phyloP scores from a whole-genome alignment of 2,329 filamentous ascomycete species.

The Diplodia intermedia region DNA sequence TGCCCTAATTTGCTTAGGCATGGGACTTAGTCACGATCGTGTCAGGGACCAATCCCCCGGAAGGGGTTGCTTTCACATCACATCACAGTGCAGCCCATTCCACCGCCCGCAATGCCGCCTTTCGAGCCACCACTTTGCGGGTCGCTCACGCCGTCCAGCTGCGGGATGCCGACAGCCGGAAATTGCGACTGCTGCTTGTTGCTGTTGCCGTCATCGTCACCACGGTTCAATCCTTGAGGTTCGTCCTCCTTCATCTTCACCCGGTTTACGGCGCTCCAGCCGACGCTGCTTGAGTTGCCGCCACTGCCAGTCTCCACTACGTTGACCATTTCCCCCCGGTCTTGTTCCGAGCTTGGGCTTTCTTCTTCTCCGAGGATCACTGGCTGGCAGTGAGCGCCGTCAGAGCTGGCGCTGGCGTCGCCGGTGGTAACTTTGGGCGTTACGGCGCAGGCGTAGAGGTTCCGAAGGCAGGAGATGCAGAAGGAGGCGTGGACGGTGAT shows the following conservation, averaged over 20 bases:
- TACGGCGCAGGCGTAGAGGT: conserved; percentile 8
- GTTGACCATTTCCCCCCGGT: neutral
- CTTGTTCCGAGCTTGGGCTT: neutral
- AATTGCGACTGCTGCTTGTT: neutral
- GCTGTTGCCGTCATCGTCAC: neutral
- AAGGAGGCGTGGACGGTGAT: neutral
- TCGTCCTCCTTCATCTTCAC: neutral
- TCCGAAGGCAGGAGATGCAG: conserved; percentile 20
- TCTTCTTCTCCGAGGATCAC: neutral
- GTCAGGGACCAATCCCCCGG: neutral
- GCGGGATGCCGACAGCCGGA: neutral
- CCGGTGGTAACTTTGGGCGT: neutral
- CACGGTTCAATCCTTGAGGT: neutral
- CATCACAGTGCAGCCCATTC: neutral
- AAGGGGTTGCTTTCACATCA: neutral
- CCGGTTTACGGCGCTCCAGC: neutral
- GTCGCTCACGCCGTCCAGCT: neutral
- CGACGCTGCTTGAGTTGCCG: neutral
- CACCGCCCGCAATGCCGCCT: neutral
- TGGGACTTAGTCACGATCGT: neutral
- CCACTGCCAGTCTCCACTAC: neutral
- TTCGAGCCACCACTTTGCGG: neutral
- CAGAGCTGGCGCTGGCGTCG: neutral
- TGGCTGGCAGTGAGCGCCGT: neutral
- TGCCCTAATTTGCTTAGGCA: neutral